These are phyloP conservation scores for Lentinula aciculospora DNA, from an alignment of 768 basidiomycete species.

Conservation along the genomic window DNA sequence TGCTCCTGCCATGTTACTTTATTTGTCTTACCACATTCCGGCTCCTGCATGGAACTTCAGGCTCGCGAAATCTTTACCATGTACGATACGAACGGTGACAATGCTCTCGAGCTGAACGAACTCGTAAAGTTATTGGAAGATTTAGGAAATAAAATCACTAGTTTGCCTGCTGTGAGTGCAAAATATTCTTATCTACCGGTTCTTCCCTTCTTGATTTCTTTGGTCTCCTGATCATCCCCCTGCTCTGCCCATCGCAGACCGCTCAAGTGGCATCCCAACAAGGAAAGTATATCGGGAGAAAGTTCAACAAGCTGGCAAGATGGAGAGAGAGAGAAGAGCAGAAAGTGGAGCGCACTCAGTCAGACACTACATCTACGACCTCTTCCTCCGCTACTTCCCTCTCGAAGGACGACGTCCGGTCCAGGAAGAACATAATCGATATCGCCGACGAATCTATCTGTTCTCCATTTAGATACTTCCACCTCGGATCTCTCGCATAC, in stretches of 20 bases:
- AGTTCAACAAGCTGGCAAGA: slow-evolving; percentile 70
- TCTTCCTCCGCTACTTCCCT: neutral
- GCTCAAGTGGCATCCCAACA: slow-evolving; percentile 98
- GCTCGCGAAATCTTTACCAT: slow-evolving; percentile 80
- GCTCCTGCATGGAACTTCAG: slow-evolving; percentile 15
- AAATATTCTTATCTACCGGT: too few relatives aligned
- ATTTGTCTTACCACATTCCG: too few relatives aligned
- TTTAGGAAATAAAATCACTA: slow-evolving; percentile 85
- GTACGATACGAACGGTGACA: slow-evolving; percentile 86
- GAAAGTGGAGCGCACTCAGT: slow-evolving; percentile 27
- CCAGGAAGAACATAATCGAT: slow-evolving; percentile 15
- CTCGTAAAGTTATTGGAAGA: slow-evolving; percentile 79
- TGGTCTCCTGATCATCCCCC: neutral
- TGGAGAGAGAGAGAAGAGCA: slow-evolving; percentile 27
- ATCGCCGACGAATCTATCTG: slow-evolving; percentile 64
- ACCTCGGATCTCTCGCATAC: slow-evolving; percentile 76
- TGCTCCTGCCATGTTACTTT: too few relatives aligned
- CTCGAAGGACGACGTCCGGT: too few relatives aligned
- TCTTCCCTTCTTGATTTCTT: neutral
- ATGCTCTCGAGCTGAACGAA: slow-evolving; percentile 82
- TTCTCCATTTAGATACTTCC: slow-evolving; percentile 74
- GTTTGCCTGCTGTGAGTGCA: slow-evolving; percentile 85
- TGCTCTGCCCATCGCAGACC: slow-evolving; percentile 44
- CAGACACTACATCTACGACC: slow-evolving; percentile 36
- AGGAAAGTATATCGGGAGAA: slow-evolving; percentile 90